Evolutionary conservation across 2,329 filamentous ascomycete species (phyloP).

Genomic region (Fusarium succisae): DNA sequence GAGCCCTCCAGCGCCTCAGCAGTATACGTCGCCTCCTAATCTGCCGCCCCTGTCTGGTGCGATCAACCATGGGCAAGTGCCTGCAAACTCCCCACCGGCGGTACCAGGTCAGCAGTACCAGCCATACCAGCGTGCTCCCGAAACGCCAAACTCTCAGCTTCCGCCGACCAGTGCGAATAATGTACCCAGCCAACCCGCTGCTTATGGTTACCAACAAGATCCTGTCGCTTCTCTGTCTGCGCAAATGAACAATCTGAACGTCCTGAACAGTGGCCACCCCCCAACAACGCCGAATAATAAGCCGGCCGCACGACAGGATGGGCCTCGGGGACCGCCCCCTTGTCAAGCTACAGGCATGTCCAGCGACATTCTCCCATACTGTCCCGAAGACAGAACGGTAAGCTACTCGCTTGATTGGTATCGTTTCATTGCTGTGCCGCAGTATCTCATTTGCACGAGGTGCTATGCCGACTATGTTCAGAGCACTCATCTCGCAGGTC

Average conservation of each 20-base stretch:
- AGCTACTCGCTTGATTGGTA: conserved; percentile 48
- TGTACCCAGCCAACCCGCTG: neutral
- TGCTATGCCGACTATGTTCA: conserved; percentile 53
- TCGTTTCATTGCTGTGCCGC: conserved; percentile 37
- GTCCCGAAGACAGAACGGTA: conserved; percentile 42
- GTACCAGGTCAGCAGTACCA: neutral
- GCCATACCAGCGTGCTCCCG: neutral
- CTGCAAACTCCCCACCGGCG: accelerated
- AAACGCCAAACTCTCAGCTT: neutral
- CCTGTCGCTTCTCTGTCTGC: conserved; percentile 7
- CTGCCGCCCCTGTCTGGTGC: neutral
- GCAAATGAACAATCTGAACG: conserved; percentile 31
- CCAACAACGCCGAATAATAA: neutral
- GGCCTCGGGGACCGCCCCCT: conserved; percentile 8
- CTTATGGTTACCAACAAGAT: neutral
- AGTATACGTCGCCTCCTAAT: neutral
- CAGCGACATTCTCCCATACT: conserved; percentile 40
- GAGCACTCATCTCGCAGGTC: conserved; percentile 39
- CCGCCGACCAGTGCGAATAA: accelerated
- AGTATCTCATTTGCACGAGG: conserved; percentile 52
- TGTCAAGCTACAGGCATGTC: conserved; percentile 37
- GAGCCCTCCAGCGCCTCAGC: neutral
- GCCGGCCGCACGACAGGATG: neutral
- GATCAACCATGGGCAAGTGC: neutral
- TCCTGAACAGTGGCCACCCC: neutral